Conservation (phyloP, 148 eudicot genomes). For the Rhododendron ferrugineum region DNA sequence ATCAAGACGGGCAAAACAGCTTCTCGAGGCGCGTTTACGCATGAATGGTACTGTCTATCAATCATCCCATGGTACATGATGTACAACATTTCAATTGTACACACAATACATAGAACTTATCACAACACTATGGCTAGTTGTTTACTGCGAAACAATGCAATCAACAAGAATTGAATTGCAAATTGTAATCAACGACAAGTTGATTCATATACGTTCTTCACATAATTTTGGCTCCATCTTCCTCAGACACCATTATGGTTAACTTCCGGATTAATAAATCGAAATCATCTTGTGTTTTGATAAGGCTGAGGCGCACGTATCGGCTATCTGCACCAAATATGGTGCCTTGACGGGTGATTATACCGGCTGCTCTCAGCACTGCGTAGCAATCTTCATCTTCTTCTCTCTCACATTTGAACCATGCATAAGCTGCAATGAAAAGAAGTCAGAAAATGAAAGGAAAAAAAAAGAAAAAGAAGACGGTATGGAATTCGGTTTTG, state of each 20-base stretch:
- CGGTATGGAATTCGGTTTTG: background rate
- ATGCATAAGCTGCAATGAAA: constrained; percentile 23
- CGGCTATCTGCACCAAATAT: constrained; percentile 10
- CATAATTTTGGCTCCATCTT: background rate
- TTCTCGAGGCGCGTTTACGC: background rate
- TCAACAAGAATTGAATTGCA: background rate
- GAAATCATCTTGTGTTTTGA: constrained; percentile 25
- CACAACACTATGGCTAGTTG: background rate
- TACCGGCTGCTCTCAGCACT: constrained; percentile 14
- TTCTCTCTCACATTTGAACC: constrained; percentile 31
- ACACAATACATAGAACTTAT: background rate
- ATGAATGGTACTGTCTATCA: background rate
- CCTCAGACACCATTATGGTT: constrained; percentile 7
- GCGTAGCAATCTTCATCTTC: constrained; percentile 24
- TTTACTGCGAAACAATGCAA: background rate
- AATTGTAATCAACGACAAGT: background rate
- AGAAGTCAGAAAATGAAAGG: background rate
- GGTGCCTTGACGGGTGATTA: constrained; percentile 19
- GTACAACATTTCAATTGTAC: background rate
- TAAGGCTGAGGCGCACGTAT: constrained; percentile 27
- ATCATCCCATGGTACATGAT: background rate
- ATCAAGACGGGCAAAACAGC: background rate
- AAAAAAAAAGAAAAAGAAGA: no score
- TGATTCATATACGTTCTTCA: constrained; percentile 3
- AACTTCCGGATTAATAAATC: constrained; percentile 15